phyloP scores from a whole-genome alignment of 768 basidiomycete genomes.

The Termitomyces sp. region DNA sequence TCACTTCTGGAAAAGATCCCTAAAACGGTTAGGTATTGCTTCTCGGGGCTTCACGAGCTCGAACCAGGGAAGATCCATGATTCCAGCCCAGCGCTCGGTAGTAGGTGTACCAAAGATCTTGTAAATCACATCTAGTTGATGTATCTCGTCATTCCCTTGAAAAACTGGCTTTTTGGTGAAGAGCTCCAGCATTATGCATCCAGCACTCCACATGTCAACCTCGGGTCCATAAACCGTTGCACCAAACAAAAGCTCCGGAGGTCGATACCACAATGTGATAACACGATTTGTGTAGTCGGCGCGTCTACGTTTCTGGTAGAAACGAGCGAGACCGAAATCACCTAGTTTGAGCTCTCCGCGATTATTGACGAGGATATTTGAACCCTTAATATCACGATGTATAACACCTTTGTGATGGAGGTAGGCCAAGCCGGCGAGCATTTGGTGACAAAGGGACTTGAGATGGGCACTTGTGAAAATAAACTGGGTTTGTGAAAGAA shows the following conservation, averaged over 20 bases:
- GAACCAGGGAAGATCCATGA: constrained; percentile 92
- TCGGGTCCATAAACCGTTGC: constrained; percentile 96
- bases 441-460: constrained; percentile 94
- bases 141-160: constrained; percentile 96
- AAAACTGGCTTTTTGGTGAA: constrained; percentile 96
- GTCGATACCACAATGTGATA: constrained; percentile 97
- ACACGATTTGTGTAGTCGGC: constrained; percentile 99
- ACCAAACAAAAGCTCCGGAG: constrained; percentile 92
- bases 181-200: constrained; percentile 98
- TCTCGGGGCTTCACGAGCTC: constrained; percentile 95
- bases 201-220: constrained; percentile 99
- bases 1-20: constrained; percentile 83
- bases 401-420: constrained; percentile 95
- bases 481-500: constrained; percentile 89
- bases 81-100: constrained; percentile 74
- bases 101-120: constrained; percentile 88
- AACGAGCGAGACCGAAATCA: constrained; percentile 95
- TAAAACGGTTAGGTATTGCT: constrained; percentile 67
- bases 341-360: constrained; percentile 92
- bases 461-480: constrained; percentile 82
- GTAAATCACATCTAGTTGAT: constrained; percentile 93
- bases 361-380: constrained; percentile 93
- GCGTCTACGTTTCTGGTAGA: constrained; percentile 87
- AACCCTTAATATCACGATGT: constrained; percentile 98
- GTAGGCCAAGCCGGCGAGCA: constrained; percentile 92